These are phyloP conservation scores for Penicillium diatomitis DNA, from an alignment of 495 filamentous ascomycete genomes.

Conservation along the genomic window DNA sequence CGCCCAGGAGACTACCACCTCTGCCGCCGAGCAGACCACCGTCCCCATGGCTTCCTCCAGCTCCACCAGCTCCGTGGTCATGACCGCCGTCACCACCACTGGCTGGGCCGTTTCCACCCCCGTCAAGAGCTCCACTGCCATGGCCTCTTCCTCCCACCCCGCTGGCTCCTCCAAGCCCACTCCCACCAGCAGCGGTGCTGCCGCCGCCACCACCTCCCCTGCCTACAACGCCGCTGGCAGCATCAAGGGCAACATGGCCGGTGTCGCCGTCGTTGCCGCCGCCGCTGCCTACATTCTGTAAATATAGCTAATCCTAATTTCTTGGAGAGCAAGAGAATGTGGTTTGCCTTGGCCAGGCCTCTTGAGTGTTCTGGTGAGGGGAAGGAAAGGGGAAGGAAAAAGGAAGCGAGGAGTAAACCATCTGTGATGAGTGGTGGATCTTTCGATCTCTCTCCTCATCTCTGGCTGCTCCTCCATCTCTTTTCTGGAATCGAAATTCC, in stretches of 20 bases:
- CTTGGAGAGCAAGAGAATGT: neutral
- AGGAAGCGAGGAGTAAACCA: too few species aligned
- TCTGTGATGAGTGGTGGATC: too few species aligned
- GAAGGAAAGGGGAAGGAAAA: too few species aligned
- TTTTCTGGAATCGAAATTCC: too few species aligned
- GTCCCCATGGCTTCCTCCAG: constrained; percentile 1
- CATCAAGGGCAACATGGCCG: constrained; percentile 23
- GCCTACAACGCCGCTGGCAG: constrained; percentile 15
- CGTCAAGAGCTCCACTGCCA: neutral
- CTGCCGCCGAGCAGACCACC: constrained; percentile 2
- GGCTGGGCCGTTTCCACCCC: constrained; percentile 1
- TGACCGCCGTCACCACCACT: neutral
- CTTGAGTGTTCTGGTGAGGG: neutral
- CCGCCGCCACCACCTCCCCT: constrained; percentile 10
- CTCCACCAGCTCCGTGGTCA: constrained; percentile 1
- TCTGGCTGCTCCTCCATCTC: too few species aligned
- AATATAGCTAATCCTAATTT: constrained; percentile 17
- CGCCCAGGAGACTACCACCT: constrained; percentile 3
- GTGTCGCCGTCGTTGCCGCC: constrained; percentile 20
- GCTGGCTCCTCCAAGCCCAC: constrained; percentile 7
- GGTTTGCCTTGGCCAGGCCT: neutral
- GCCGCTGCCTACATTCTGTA: constrained; percentile 27
- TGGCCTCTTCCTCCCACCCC: constrained; percentile 7
- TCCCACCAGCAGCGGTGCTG: constrained; percentile 3
- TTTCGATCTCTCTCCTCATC: too few species aligned